Conservation (phyloP, 176 grass and related monocot genomes). For the Phoenix roebelenii region DNA sequence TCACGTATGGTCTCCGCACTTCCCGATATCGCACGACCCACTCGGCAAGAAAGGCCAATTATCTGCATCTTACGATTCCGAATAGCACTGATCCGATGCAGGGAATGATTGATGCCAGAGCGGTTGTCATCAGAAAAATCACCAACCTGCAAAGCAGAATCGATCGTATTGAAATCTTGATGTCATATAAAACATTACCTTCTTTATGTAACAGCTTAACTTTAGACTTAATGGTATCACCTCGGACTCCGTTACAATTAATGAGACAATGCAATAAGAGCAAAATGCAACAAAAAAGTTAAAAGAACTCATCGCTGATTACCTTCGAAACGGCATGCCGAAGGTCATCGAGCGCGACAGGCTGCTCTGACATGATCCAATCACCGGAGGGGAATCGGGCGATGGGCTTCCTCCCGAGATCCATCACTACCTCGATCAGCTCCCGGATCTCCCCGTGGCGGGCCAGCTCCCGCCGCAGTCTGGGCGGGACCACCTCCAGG, state of each 20-base stretch:
- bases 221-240: too few relatives aligned
- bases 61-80: conserved; percentile 74
- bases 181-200: too few relatives aligned
- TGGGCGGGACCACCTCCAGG: conserved; percentile 60
- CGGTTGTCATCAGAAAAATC: conserved; percentile 92
- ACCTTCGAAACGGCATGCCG: conserved; percentile 81
- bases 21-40: conserved; percentile 76
- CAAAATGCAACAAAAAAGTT: too few relatives aligned
- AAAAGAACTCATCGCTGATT: not conserved
- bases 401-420: conserved; percentile 69
- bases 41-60: conserved; percentile 89
- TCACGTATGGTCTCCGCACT: conserved; percentile 92
- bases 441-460: conserved; percentile 59
- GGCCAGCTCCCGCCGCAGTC: conserved; percentile 66
- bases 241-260: too few relatives aligned
- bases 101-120: conserved; percentile 82
- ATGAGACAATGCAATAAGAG: too few relatives aligned
- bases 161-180: too few relatives aligned
- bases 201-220: too few relatives aligned
- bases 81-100: conserved; percentile 95
- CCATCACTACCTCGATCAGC: conserved; percentile 92
- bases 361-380: conserved; percentile 69
- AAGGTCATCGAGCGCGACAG: conserved; percentile 65
- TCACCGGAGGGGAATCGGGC: conserved; percentile 87
- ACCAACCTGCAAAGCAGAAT: conserved; percentile 46